A percentile compares a stretch with the other conserved stretches of the same genome.
Evolutionary conservation across 768 basidiomycete genomes (phyloP).

Genomic region (Tylopilus vinaceipallidus): DNA sequence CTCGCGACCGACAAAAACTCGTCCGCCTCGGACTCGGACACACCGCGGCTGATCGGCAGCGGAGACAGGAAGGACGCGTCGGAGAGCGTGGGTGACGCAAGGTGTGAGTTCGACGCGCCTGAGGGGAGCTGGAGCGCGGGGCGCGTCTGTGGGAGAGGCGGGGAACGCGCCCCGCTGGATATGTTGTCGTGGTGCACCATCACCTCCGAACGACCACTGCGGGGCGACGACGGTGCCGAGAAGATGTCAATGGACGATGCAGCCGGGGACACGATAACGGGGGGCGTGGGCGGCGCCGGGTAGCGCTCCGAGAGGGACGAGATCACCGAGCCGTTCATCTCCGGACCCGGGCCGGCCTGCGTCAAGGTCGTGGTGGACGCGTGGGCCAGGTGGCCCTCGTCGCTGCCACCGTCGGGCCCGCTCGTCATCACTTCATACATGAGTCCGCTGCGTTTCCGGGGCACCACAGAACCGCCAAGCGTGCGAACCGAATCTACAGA

Average conservation of each 20-base stretch:
- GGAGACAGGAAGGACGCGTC: conserved; percentile 28
- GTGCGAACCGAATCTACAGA: conserved; percentile 11
- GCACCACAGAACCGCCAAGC: conserved; percentile 5
- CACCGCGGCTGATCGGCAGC: conserved; percentile 13
- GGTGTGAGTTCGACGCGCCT: not conserved
- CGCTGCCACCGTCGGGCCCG: not conserved
- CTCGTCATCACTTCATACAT: conserved; percentile 9
- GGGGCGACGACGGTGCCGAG: conserved; percentile 22
- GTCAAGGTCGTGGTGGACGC: conserved; percentile 1
- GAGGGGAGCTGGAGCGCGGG: conserved; percentile 18
- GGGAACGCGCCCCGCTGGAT: not conserved
- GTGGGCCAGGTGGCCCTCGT: not conserved
- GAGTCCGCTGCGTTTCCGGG: conserved; percentile 19
- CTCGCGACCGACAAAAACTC: conserved; percentile 29
- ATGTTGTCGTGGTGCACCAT: conserved; percentile 3
- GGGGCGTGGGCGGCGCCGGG: conserved; percentile 28
- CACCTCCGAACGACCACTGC: conserved; percentile 16
- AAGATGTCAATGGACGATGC: conserved; percentile 23
- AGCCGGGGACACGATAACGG: conserved; percentile 28
- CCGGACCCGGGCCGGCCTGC: not conserved
- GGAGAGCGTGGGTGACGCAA: conserved; percentile 20
- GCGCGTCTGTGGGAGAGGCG: not conserved
- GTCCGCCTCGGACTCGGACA: conserved; percentile 23
- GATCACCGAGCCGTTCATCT: conserved; percentile 9
- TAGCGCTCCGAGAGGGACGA: conserved; percentile 32